A percentile compares a stretch with the other conserved stretches of the same genome.
Evolutionary conservation across 2,329 filamentous ascomycete genomes (phyloP).

Genomic region (Nannizziopsis barbatae): DNA sequence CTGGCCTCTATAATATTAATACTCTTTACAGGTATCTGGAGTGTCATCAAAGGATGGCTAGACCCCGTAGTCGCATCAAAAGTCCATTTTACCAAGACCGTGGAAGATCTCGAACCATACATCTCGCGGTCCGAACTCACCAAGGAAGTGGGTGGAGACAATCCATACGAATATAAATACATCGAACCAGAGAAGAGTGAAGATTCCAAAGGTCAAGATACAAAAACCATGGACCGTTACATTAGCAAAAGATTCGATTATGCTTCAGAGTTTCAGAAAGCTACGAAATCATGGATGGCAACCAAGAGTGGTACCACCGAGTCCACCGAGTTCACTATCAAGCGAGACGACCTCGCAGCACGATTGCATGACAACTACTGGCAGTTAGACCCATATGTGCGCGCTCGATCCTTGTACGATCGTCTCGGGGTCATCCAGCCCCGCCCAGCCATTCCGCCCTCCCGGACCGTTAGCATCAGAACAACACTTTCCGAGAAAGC

Average conservation of each 20-base stretch:
- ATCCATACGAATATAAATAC: conserved; percentile 76
- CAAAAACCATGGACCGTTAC: conserved; percentile 51
- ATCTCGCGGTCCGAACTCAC: conserved; percentile 60
- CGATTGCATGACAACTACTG: conserved; percentile 68
- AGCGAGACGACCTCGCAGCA: conserved; percentile 52
- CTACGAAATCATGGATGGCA: conserved; percentile 65
- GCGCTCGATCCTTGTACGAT: conserved; percentile 77
- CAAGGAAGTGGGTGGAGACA: conserved; percentile 74
- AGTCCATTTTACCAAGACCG: conserved; percentile 80
- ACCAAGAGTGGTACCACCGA: conserved; percentile 36
- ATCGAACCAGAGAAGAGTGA: conserved; percentile 64
- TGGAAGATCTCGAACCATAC: conserved; percentile 65
- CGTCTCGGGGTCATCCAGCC: conserved; percentile 51
- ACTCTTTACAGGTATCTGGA: conserved; percentile 66
- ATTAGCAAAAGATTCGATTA: conserved; percentile 52
- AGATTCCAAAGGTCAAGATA: conserved; percentile 63
- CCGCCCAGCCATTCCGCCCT: conserved; percentile 1
- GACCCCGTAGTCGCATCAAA: conserved; percentile 93
- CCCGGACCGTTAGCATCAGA: conserved; percentile 4
- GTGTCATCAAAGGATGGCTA: conserved; percentile 87
- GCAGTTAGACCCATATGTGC: conserved; percentile 74
- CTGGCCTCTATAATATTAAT: conserved; percentile 7
- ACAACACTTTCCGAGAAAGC: conserved; percentile 7
- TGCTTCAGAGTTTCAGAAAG: conserved; percentile 61
- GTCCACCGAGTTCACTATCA: conserved; percentile 41